Evolutionary conservation across 768 basidiomycete genomes (phyloP).

Genomic region (Antrodiella citrinella): DNA sequence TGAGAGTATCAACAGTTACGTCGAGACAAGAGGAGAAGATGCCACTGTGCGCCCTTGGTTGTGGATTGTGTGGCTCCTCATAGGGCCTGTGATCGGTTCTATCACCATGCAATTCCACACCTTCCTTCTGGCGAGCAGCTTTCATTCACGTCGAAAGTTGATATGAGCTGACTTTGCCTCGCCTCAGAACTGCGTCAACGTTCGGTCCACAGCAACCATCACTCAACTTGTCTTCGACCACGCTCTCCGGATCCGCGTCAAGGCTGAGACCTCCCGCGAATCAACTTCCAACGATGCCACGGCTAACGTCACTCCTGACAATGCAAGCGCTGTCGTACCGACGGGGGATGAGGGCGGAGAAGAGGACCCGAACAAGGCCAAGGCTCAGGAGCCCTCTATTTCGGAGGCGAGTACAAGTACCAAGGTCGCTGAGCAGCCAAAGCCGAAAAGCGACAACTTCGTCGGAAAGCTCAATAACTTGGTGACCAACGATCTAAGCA

Average conservation of each 20-base stretch:
- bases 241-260: slow-evolving; percentile 10
- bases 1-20: slow-evolving; percentile 37
- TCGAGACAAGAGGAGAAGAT: slow-evolving; percentile 44
- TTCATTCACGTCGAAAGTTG: background rate
- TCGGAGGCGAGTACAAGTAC: background rate
- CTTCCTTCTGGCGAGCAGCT: slow-evolving; percentile 6
- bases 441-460: slow-evolving; percentile 34
- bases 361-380: background rate
- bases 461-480: slow-evolving; percentile 75
- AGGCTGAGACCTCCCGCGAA: slow-evolving; percentile 6
- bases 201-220: slow-evolving; percentile 5
- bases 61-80: slow-evolving; percentile 49
- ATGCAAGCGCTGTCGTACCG: slow-evolving; percentile 1
- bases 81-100: slow-evolving; percentile 23
- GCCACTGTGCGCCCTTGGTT: slow-evolving; percentile 56
- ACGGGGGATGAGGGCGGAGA: background rate
- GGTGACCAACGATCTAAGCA: slow-evolving; percentile 32
- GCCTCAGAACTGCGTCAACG: background rate
- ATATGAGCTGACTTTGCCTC: background rate
- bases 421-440: background rate
- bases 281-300: slow-evolving; percentile 1
- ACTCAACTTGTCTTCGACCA: slow-evolving; percentile 11
- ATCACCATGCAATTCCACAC: slow-evolving; percentile 6
- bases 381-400: background rate
- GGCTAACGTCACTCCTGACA: background rate